Conservation (phyloP, 352 stramenopile genomes). For the Pythium apleroticum region DNA sequence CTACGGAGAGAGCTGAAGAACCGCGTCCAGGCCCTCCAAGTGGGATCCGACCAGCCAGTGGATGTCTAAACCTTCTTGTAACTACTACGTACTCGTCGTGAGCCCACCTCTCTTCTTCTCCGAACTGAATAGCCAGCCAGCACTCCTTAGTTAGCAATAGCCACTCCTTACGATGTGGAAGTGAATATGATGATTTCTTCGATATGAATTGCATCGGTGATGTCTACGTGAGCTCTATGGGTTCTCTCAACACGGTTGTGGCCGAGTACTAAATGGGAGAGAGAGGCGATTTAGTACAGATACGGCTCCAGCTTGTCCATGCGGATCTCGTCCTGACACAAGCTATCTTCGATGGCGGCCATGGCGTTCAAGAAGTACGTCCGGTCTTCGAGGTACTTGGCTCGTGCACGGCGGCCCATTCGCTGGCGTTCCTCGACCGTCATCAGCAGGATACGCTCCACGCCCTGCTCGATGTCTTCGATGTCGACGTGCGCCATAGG, state of each 20-base stretch:
- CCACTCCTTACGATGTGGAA: background rate
- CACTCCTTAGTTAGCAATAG: background rate
- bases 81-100: background rate
- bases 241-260: background rate
- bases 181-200: constrained; percentile 13
- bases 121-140: background rate
- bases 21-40: background rate
- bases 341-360: constrained; percentile 69
- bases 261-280: too few species aligned
- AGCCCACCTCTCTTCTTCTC: background rate
- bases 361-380: constrained; percentile 83
- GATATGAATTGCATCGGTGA: constrained; percentile 4
- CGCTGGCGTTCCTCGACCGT: constrained; percentile 70
- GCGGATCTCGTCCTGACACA: constrained; percentile 78
- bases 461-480: constrained; percentile 59
- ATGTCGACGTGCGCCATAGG: constrained; percentile 61
- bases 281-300: constrained; percentile 51
- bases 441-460: constrained; percentile 72
- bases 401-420: constrained; percentile 65
- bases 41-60: background rate
- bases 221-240: constrained; percentile 4
- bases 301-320: constrained; percentile 77
- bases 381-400: constrained; percentile 75
- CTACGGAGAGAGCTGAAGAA: constrained; percentile 15
- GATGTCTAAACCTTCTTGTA: background rate